These are phyloP conservation scores for Schizopora paradoxa DNA, from an alignment of 1,284 basidiomycete genomes.

Conservation along the genomic window DNA sequence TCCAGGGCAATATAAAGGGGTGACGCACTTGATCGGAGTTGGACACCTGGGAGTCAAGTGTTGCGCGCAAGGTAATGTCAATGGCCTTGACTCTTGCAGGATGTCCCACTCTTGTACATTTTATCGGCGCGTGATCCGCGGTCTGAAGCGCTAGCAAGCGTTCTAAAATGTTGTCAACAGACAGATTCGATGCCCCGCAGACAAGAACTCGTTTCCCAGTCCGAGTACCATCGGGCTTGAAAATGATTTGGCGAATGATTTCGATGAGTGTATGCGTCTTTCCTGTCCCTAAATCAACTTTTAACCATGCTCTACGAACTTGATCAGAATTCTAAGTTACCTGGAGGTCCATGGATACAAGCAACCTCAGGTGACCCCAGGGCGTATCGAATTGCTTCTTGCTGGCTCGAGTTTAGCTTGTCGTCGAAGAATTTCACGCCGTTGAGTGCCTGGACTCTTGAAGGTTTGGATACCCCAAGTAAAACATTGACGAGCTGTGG, in stretches of 20 bases:
- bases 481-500: constrained; percentile 51
- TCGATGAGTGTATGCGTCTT: constrained; percentile 93
- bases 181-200: constrained; percentile 88
- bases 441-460: constrained; percentile 21
- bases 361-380: constrained; percentile 73
- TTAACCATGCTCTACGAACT: not conserved
- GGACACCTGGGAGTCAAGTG: constrained; percentile 83
- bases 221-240: constrained; percentile 24
- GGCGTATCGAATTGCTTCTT: constrained; percentile 72
- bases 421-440: constrained; percentile 70
- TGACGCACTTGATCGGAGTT: constrained; percentile 66
- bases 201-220: constrained; percentile 62
- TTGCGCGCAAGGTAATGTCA: constrained; percentile 65
- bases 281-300: constrained; percentile 58
- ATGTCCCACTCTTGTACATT: constrained; percentile 82
- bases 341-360: constrained; percentile 96
- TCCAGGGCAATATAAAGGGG: not conserved
- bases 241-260: constrained; percentile 79
- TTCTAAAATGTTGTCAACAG: constrained; percentile 88
- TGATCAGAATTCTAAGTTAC: constrained; percentile 37
- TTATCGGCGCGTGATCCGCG: constrained; percentile 36
- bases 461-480: constrained; percentile 53
- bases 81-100: constrained; percentile 86
- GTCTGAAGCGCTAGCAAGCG: constrained; percentile 62
- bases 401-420: constrained; percentile 79